Evolutionary conservation across 805 yeast species (phyloP).

Genomic region (Hanseniaspora lachancei): DNA sequence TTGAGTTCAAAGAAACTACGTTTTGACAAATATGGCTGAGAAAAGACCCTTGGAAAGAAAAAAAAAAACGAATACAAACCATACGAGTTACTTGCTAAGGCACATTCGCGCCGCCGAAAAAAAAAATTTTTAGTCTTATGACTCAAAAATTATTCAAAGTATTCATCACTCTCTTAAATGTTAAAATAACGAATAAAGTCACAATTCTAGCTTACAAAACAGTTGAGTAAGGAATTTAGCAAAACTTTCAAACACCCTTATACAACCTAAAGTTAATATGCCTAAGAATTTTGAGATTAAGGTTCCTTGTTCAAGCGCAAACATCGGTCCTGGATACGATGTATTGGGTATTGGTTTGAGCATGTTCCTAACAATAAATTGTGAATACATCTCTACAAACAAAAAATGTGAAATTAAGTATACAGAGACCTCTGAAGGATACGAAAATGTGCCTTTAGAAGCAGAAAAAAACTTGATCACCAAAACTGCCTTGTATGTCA

Average conservation of each 20-base stretch:
- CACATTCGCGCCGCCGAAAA: too few species aligned
- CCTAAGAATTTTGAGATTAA: slow-evolving; percentile 47
- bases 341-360: slow-evolving; percentile 86
- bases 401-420: slow-evolving; percentile 59
- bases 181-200: too few species aligned
- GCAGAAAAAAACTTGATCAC: slow-evolving; percentile 79
- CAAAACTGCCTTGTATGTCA: slow-evolving; percentile 79
- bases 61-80: too few species aligned
- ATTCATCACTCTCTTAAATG: too few species aligned
- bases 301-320: slow-evolving; percentile 95
- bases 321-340: slow-evolving; percentile 97
- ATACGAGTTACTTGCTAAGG: too few species aligned
- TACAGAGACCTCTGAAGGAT: slow-evolving; percentile 61
- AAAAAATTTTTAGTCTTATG: too few species aligned
- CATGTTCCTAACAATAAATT: slow-evolving; percentile 57
- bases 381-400: slow-evolving; percentile 52
- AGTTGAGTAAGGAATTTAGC: background rate
- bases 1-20: too few species aligned
- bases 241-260: background rate
- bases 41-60: too few species aligned
- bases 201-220: too few species aligned
- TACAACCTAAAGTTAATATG: slow-evolving; percentile 14
- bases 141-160: too few species aligned
- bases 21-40: too few species aligned
- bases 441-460: slow-evolving; percentile 60